Conservation (phyloP, 2,329 filamentous ascomycete species). For the Fragosphaeria purpurea region DNA sequence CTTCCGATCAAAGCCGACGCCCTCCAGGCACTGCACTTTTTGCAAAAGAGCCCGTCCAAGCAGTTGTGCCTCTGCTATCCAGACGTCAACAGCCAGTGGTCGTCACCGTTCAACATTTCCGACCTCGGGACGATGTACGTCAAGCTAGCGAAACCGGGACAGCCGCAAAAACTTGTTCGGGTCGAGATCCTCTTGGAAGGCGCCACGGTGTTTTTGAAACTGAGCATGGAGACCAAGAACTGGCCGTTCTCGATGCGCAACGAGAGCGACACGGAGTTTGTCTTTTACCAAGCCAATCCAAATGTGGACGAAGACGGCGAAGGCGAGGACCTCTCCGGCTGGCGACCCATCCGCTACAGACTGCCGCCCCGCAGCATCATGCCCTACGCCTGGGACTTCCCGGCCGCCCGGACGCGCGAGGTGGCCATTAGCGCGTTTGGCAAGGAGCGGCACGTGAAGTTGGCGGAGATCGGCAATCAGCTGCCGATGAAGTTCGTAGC, state of each 20-base stretch:
- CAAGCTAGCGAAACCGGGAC: conserved; percentile 83
- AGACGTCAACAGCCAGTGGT: conserved; percentile 94
- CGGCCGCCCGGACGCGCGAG: conserved; percentile 92
- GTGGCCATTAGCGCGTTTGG: conserved; percentile 71
- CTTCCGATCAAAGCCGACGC: conserved; percentile 69
- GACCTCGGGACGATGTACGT: conserved; percentile 87
- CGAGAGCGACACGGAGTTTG: conserved; percentile 92
- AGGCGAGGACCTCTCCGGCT: conserved; percentile 70
- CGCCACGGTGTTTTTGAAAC: conserved; percentile 84
- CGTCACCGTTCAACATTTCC: conserved; percentile 93
- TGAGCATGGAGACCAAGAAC: conserved; percentile 83
- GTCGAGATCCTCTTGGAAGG: conserved; percentile 87
- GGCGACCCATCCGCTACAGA: conserved; percentile 86
- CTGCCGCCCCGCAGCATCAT: conserved; percentile 93
- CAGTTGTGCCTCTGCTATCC: conserved; percentile 90
- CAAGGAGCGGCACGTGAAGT: conserved; percentile 82
- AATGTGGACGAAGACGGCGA: conserved; percentile 80
- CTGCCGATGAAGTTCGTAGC: conserved; percentile 83
- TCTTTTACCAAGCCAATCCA: conserved; percentile 91
- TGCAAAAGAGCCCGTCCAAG: conserved; percentile 73
- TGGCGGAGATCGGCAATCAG: conserved; percentile 92
- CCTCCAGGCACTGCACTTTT: conserved; percentile 77
- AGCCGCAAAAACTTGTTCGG: conserved; percentile 78
- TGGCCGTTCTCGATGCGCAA: conserved; percentile 99
- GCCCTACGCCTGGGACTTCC: conserved; percentile 99